Conservation (phyloP, 2,329 filamentous ascomycete genomes). For the Rhynchosporium agropyri region DNA sequence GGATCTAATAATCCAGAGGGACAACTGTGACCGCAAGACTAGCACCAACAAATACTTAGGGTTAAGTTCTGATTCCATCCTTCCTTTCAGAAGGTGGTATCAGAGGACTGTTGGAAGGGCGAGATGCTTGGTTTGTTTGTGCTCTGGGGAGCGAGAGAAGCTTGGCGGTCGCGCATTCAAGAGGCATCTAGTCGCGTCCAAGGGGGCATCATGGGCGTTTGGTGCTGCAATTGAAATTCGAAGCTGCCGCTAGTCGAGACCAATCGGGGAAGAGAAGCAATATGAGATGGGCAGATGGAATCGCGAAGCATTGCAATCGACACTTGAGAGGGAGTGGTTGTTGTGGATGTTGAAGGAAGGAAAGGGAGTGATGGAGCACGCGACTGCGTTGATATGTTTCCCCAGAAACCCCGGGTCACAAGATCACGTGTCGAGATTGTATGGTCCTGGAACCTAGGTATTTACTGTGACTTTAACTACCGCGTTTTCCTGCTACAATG, state of each 20-base stretch:
- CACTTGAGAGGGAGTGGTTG: constrained; percentile 36
- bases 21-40: constrained; percentile 76
- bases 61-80: constrained; percentile 90
- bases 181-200: constrained; percentile 33
- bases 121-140: constrained; percentile 60
- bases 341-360: constrained; percentile 25
- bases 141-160: constrained; percentile 51
- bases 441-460: no score
- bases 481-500: no score
- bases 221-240: constrained; percentile 34
- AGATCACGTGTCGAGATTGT: no score
- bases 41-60: constrained; percentile 81
- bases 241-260: constrained; percentile 27
- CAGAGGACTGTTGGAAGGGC: constrained; percentile 82
- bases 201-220: constrained; percentile 31
- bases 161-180: constrained; percentile 36
- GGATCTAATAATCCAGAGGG: constrained; percentile 66
- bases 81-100: constrained; percentile 70
- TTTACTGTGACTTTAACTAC: no score
- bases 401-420: no score
- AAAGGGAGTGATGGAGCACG: constrained; percentile 18
- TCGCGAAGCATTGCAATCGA: constrained; percentile 34
- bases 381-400: not conserved
- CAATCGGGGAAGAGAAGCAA: constrained; percentile 25
- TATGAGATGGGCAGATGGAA: constrained; percentile 11